Evolutionary conservation across 73 alveolate genomes (phyloP), one percentile per base, ranked within the genome.

Genomic region (Symbiodinium natans): DNA sequence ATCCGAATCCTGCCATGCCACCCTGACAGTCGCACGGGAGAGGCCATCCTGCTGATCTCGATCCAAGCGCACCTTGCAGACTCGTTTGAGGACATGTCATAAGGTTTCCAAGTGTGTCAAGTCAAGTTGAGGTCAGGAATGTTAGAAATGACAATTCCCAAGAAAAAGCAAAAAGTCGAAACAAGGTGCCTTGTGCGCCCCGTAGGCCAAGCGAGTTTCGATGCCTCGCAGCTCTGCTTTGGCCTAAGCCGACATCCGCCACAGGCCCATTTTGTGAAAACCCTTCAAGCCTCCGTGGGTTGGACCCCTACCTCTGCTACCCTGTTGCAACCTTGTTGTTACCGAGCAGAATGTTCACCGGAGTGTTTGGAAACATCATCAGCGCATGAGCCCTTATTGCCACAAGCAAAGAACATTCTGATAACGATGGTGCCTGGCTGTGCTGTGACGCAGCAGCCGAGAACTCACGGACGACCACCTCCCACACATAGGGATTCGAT

Each of bases 381-480:
- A n/a, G n/a, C n/a, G n/a, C n/a, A n/a, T n/a, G n/a, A n/a, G n/a
- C n/a, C n/a, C n/a, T n/a, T n/a, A n/a, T n/a, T n/a, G n/a, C n/a
- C n/a, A n/a, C n/a, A n/a, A n/a, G n/a, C n/a, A n/a, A n/a, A n/a
- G n/a, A n/a, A n/a, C n/a, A n/a, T n/a, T n/a, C n/a, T n/a, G n/a
- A n/a, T n/a, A n/a, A n/a, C n/a, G n/a, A n/a, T n/a, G n/a, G n/a
- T n/a, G 80, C 80, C 56, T 73, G 87, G 52, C 97, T 90, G 97
- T 90, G 80, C 97, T 90, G 97, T 31, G 97, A 90, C 31, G 97
- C 97, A 68, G 97, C 97, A 34, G 97, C 97, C 27, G 80, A 71
- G 97, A 90, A 90, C 88, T 90, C 97, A 31, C 83, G 77, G 77
- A 90, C 83, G 77, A 90, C 97, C 89, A 68, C 97, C 97, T 88